Evolutionary conservation across 163 green algal species (phyloP).

Genomic region (Chlamydomonas reinhardtii): DNA sequence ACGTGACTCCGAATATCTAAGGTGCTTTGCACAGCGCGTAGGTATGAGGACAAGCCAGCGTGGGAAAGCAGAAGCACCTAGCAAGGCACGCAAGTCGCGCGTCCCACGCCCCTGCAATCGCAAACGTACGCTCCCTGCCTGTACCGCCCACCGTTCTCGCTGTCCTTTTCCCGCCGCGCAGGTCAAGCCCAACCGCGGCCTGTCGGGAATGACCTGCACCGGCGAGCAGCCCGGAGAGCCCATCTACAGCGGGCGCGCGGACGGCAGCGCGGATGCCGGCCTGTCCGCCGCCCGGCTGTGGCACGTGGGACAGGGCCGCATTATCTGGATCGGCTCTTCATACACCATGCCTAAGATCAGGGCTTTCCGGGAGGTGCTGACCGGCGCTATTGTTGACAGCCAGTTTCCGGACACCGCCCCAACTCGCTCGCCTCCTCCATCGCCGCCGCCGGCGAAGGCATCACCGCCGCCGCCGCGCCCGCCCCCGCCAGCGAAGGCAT

Average conservation of each 20-base stretch:
- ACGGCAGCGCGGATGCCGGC: neutral
- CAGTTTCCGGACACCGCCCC: neutral
- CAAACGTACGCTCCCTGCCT: no score
- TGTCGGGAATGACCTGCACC: neutral
- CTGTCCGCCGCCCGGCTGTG: neutral
- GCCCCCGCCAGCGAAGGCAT: neutral
- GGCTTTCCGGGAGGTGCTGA: neutral
- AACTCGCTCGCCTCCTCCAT: neutral
- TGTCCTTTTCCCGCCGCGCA: neutral
- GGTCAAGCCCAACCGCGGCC: neutral
- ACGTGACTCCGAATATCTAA: no score
- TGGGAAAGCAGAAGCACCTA: no score
- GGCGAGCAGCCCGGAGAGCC: neutral
- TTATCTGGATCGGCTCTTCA: slow-evolving; percentile 20
- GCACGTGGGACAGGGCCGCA: neutral
- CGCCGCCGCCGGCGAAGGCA: neutral
- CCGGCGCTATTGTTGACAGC: neutral
- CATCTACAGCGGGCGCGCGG: neutral
- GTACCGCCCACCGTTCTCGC: no score
- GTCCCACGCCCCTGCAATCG: no score
- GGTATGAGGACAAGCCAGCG: no score
- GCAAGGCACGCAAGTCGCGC: no score
- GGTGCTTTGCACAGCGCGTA: no score
- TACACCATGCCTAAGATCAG: neutral
- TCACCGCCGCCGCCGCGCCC: no score